Evolutionary conservation across 1,284 basidiomycete genomes (phyloP), one percentile per base, ranked within the genome.

Genomic region (Irpex lacteus): DNA sequence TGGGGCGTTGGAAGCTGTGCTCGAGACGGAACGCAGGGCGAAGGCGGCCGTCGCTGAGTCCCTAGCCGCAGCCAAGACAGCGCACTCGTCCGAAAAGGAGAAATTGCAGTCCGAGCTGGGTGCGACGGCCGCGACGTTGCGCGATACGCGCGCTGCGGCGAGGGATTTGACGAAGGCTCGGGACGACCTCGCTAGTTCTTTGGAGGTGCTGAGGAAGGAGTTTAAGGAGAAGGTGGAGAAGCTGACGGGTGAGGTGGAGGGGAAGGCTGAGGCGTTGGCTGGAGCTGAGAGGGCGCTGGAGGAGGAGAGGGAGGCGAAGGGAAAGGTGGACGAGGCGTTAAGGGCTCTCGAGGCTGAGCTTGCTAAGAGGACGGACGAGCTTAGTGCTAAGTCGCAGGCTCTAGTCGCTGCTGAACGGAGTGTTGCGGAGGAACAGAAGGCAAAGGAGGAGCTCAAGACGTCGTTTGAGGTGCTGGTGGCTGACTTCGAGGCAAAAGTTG

Each of bases 401-500:
- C 15, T 37, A 2, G 32, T 58, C 4, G 57, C 36, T 44, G 62
- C 54, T n/a, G 62, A 57, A 57, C 32, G 9, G 18, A 9, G 15
- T 19, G 6, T 57, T 4, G 55, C 32, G 38, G 52, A 59, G 36
- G 38, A 44, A 21, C 53, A n/a, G 18, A 34, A 26, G 38, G 52
- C 63, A 52, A 55, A 60, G 59, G 63, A 32, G 36, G 19, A 55
- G 18, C 44, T 50, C 6, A 38, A 26, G n/a, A 37, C 49, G 21
- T 32, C 49, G 21, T n/a, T 60, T 1, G 52, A 55, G 6, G 19
- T 38, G 5, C 60, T 61, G 18, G 37, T 15, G 8, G 53, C 54
- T 1, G 60, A 64, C 32, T 53, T 64, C 3, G 44, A 60, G 19
- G 54, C 26, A 21, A 63, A 57, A 59, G n/a, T n/a, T n/a, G n/a